phyloP scores from a whole-genome alignment of 208 protist species.

The Naegleria gruberi region DNA sequence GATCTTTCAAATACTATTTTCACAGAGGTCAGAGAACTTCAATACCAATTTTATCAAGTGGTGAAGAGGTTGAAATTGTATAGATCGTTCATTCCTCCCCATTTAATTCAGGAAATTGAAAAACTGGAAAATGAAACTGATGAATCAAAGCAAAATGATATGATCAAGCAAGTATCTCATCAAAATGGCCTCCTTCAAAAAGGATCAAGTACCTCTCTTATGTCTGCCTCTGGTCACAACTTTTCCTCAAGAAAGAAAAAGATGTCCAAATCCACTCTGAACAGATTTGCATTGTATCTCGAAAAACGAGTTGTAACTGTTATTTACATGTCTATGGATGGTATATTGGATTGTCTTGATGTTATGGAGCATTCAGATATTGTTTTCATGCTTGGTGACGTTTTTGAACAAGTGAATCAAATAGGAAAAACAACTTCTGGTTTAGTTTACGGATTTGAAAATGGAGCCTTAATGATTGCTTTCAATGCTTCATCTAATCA shows the following conservation, averaged over 20 bases:
- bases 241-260: background rate
- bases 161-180: too few relatives aligned
- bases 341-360: background rate
- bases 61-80: background rate
- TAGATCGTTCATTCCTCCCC: background rate
- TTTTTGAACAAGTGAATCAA: background rate
- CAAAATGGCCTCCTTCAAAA: too few relatives aligned
- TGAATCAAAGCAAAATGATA: background rate
- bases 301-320: background rate
- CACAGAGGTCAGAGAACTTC: background rate
- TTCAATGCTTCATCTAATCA: background rate
- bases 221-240: background rate
- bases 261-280: background rate
- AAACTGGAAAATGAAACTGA: too few relatives aligned
- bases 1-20: background rate
- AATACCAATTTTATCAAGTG: background rate
- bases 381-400: background rate
- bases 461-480: background rate
- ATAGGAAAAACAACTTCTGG: background rate
- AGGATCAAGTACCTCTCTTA: background rate
- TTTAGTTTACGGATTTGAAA: background rate
- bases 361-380: too few relatives aligned
- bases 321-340: background rate
- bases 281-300: background rate
- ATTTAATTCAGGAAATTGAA: background rate